Evolutionary conservation across 345 rosid species (phyloP).

Genomic region (Aquilaria malaccensis): DNA sequence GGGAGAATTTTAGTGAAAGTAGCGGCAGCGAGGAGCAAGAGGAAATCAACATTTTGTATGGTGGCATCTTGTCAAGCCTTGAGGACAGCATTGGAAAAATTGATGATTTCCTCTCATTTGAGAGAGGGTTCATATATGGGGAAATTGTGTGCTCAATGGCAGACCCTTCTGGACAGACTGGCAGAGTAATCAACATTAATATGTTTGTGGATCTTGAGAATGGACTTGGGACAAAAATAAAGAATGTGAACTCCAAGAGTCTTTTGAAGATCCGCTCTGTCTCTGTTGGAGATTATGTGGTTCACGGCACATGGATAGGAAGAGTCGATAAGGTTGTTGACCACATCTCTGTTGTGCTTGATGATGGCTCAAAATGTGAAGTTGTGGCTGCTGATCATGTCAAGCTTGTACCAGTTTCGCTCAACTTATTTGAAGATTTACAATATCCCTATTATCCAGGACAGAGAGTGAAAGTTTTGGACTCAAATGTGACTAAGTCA

Average conservation of each 20-base stretch:
- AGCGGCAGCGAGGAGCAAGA: conserved; percentile 70
- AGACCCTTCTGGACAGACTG: conserved; percentile 77
- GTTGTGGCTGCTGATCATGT: conserved; percentile 49
- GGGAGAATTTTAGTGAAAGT: conserved; percentile 86
- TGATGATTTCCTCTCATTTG: conserved; percentile 84
- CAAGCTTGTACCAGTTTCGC: conserved; percentile 48
- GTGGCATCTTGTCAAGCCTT: conserved; percentile 72
- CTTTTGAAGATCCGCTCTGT: conserved; percentile 54
- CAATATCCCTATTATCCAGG: conserved; percentile 70
- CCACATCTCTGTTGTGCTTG: conserved; percentile 48
- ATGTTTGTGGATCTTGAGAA: conserved; percentile 64
- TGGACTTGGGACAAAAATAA: conserved; percentile 39
- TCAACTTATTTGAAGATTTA: conserved; percentile 62
- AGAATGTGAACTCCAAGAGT: conserved; percentile 50
- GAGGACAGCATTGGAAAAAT: conserved; percentile 82
- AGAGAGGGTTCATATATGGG: conserved; percentile 62
- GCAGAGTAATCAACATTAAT: conserved; percentile 51
- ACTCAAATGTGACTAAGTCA: conserved; percentile 40
- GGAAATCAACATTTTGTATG: conserved; percentile 45
- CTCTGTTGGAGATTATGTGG: conserved; percentile 71
- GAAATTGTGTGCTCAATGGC: conserved; percentile 60
- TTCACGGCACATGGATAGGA: conserved; percentile 77
- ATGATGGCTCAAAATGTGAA: conserved; percentile 69
- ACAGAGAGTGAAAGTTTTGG: conserved; percentile 65
- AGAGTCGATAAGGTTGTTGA: conserved; percentile 61